Evolutionary conservation across 345 rosid species (phyloP).

Genomic region (Odontarrhena argentea): DNA sequence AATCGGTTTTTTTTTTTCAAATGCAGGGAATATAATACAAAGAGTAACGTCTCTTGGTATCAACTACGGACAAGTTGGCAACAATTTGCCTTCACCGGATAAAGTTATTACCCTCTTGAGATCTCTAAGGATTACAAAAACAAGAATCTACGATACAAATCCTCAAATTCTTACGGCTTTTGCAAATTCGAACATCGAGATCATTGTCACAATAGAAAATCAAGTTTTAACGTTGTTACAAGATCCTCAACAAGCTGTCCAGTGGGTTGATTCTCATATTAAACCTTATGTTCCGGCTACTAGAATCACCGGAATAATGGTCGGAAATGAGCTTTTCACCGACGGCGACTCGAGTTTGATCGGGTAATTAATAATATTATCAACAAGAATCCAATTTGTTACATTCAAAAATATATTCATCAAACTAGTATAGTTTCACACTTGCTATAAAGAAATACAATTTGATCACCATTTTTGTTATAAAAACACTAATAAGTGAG

Average conservation of each 20-base stretch:
- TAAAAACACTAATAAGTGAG: too few relatives aligned
- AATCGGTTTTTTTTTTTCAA: constrained; percentile 16
- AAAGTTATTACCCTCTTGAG: constrained; percentile 66
- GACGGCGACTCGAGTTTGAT: constrained; percentile 48
- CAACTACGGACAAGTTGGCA: constrained; percentile 88
- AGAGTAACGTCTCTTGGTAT: constrained; percentile 71
- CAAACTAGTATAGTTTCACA: too few relatives aligned
- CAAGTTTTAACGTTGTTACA: constrained; percentile 55
- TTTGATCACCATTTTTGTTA: too few relatives aligned
- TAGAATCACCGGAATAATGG: constrained; percentile 68
- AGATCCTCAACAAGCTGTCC: constrained; percentile 79
- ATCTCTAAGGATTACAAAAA: constrained; percentile 65
- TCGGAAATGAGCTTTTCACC: constrained; percentile 74
- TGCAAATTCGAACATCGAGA: constrained; percentile 68
- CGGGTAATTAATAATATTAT: constrained; percentile 27
- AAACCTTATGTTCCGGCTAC: constrained; percentile 74
- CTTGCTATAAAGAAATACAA: too few relatives aligned
- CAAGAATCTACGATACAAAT: constrained; percentile 86
- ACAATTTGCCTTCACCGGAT: constrained; percentile 74
- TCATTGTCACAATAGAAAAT: constrained; percentile 81
- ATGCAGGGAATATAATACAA: constrained; percentile 47
- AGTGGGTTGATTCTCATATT: constrained; percentile 69
- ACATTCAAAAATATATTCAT: neutral
- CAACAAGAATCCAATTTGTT: neutral
- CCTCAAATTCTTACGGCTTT: constrained; percentile 72